Evolutionary conservation across 495 filamentous ascomycete genomes (phyloP), one percentile per base, ranked within the genome.

Genomic region (Hyaloscypha hepaticicola): DNA sequence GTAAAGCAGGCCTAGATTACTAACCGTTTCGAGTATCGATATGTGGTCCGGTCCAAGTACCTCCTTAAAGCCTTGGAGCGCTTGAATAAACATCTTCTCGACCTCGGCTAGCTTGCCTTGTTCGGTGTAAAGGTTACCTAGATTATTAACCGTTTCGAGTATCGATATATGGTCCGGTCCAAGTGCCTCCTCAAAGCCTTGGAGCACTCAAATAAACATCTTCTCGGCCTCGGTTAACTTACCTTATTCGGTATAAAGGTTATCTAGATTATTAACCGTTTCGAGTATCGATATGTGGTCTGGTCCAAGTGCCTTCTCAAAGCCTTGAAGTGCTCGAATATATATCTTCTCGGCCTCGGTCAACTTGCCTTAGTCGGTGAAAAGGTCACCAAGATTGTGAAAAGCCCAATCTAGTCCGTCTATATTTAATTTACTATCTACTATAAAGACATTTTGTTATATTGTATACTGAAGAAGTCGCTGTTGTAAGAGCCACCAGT

Each of bases 141-240:
- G 56, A 28, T 71, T 70, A 61, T 70, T n/a, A 49, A 61, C 65
- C 58, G 67, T 66, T 22, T 64, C 25, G 9, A 79, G 75, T 51
- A 74, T 80, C 53, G 68, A 68, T 66, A 63, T 64, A 64, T 80
- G 76, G 58, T 80, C 68, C 38, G 66, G 73, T 53, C 77, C 77
- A 14, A 72, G 62, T 55, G 72, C 70, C 56, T 78, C 71, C 72
- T 80, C 77, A 5, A 67, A 63, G 68, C 71, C 73, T 66, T 69
- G 41, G n/a, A 76, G 70, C 56, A 22, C 52, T 19, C 52, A 21
- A 53, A 8, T 53, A 53, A 7, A 53, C 50, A 53, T 53, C 50
- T 53, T 53, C 24, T 53, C 50, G 24, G 50, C 50, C 21, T 53
- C 50, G 22, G 50, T 21, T 53, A 53, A 21, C 64, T 62, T 66